Conservation (phyloP, 495 filamentous ascomycete species). For the Parathielavia appendiculata region DNA sequence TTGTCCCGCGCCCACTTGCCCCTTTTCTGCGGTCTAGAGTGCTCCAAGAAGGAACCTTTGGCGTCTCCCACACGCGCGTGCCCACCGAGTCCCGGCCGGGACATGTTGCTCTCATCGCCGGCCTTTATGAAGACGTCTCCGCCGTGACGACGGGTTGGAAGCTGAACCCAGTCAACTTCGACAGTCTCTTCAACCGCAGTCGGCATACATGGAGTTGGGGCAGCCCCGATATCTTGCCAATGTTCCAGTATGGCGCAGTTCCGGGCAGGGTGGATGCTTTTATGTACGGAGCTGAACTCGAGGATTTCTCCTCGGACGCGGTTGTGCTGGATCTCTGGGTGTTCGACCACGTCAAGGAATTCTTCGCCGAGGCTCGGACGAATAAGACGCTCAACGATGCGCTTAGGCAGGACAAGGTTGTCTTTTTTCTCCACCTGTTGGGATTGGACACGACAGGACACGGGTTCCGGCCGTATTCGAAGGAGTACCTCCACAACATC, state of each 20-base stretch:
- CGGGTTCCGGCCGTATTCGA: conserved; percentile 81
- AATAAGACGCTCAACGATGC: conserved; percentile 72
- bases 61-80: conserved; percentile 94
- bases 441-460: conserved; percentile 94
- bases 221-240: conserved; percentile 92
- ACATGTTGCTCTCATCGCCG: conserved; percentile 96
- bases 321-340: conserved; percentile 86
- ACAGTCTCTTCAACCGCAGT: conserved; percentile 97
- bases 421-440: conserved; percentile 97
- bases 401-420: conserved; percentile 76
- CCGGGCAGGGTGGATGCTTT: conserved; percentile 79
- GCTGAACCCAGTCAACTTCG: conserved; percentile 96
- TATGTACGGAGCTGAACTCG: conserved; percentile 74
- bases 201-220: conserved; percentile 99
- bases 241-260: conserved; percentile 94
- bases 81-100: conserved; percentile 96
- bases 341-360: conserved; percentile 82
- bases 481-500: conserved; percentile 92
- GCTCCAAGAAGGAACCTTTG: conserved; percentile 89
- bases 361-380: conserved; percentile 72
- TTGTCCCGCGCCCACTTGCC: conserved; percentile 67
- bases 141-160: conserved; percentile 98
- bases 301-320: conserved; percentile 85
- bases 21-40: conserved; percentile 90
- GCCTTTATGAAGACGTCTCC: conserved; percentile 97